Evolutionary conservation across 2,329 filamentous ascomycete species (phyloP), one percentile per base, ranked within the genome.

Genomic region (Fusarium sp.): DNA sequence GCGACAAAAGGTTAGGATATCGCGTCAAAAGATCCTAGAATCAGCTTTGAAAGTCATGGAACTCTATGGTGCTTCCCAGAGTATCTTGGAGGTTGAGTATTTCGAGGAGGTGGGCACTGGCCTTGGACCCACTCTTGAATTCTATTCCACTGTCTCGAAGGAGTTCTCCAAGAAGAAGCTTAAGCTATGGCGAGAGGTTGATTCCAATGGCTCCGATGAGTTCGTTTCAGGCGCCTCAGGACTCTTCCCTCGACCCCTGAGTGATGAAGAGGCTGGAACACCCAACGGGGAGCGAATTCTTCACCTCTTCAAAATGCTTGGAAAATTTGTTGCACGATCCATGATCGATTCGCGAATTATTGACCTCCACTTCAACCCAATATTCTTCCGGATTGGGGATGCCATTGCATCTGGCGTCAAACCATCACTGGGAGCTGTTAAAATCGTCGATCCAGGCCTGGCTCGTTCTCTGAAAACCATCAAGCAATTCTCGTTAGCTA

Each of bases 1-100:
- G 77, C 90, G 96, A 57, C 96, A 99, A 75, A 99, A 99, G 79
- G 95, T 99, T n/a, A 91, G 96, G 44, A 98, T 99, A 63, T 97
- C 95, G 7, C 89, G 96, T 43, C 89, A 89, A n/a, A 94, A 96
- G 74, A 97, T 99, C 45, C 84, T 99, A 9, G 96, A 99, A 77
- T 98, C 96, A 15, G 96, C 96, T 0, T 85, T 98, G 78, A 99
- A 99, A 79, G 96, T 99, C 30, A 98, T 99, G 95, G 95, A 99
- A 73, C 87, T 98, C 4, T 99, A 99, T 74, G 96, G 96, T 1
- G 93, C 93, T n/a, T 97, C 95, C 1, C 93, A 97, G 61, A 98
- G 95, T 77, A 92, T 98, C 28, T 82, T 99, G 1, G 96, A 99
- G 76, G 95, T 99, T 3, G 96, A 99, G 75, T 99, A 99, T 75